Conservation (phyloP, 768 basidiomycete species). For the Kwoniella newhampshirensis region DNA sequence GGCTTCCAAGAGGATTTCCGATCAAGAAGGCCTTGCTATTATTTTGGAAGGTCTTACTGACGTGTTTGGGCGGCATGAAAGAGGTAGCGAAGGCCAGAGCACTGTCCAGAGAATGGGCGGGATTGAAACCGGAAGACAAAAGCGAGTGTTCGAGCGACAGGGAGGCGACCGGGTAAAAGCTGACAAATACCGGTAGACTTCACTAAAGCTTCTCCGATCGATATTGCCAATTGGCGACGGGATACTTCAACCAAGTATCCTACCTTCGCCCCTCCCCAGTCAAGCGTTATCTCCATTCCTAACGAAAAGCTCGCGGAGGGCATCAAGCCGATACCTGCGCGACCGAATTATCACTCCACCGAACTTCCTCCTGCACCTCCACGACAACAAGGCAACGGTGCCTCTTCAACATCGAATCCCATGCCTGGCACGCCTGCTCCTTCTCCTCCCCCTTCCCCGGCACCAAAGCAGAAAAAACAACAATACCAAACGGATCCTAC, state of each 20-base stretch:
- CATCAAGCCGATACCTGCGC: constrained; percentile 86
- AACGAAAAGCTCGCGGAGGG: constrained; percentile 76
- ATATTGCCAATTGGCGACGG: constrained; percentile 81
- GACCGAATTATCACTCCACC: constrained; percentile 84
- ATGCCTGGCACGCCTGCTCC: constrained; percentile 83
- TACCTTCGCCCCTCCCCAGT: constrained; percentile 69
- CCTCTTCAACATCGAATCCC: constrained; percentile 26
- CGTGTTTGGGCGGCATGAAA: constrained; percentile 88
- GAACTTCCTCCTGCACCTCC: constrained; percentile 29
- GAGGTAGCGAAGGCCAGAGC: constrained; percentile 81
- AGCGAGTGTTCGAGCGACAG: constrained; percentile 25
- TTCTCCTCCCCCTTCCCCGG: constrained; percentile 65
- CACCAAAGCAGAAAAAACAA: constrained; percentile 88
- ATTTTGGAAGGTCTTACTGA: constrained; percentile 88
- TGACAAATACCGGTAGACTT: constrained; percentile 57
- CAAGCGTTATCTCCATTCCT: constrained; percentile 30
- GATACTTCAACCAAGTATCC: constrained; percentile 96
- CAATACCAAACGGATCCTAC: constrained; percentile 97
- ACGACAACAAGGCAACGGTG: constrained; percentile 1
- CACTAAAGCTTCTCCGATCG: constrained; percentile 86
- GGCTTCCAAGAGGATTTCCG: constrained; percentile 91
- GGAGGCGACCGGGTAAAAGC: background rate
- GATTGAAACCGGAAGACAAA: constrained; percentile 59
- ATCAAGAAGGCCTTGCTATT: constrained; percentile 95
- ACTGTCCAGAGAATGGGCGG: constrained; percentile 78